Base-by-base conservation (phyloP, 768 basidiomycete species). In the Dentipellis fragilis region DNA sequence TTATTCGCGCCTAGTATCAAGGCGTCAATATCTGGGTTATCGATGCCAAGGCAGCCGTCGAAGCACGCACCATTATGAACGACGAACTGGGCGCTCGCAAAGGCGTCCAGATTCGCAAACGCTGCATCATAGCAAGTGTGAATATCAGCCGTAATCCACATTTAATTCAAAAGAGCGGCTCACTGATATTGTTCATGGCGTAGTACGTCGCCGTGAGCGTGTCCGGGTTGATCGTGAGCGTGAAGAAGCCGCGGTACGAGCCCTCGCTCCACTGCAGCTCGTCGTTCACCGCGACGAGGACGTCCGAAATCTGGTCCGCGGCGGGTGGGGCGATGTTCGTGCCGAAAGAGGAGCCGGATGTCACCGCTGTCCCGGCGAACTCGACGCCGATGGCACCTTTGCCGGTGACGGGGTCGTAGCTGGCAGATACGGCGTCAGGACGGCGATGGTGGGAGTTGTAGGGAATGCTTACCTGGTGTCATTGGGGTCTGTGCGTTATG, bases 191-290 rank as follows among this genome's bases (percentile, higher is more conserved):
- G 29, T 66, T 62, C 76, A 82, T 80, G 1, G 76, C 80, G 54
- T 75, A 81, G 67, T 76, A 82, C 19, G 78, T 78, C 19, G 80
- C 77, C 29, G 71, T 75, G 48, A 78, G 62, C 51, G 69, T 69
- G 16, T 71, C 55, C n/a, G 77, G 60, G 59, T 74, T 71, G 56
- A 84, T 65, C 29, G 69, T 71, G 11, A 84, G 68, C 37, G 80
- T 78, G 67, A 80, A 81, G 68, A 82, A 84, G 1, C 81, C 81
- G 36, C 81, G 67, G 67, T 71, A 80, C 7, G 76, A 79, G 8
- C 75, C 80, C 66, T 83, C 81, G 56, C 77, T 78, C 80, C 79
- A 83, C 60, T 82, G 80, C 39, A 83, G 65, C 58, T 80, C 77
- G 1, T 69, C 58, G 66, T 80, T 81, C 21, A 63, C 64, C 14